Base-by-base conservation (phyloP, 1,139 yeast genomes). In the Candida sanyaensis region DNA sequence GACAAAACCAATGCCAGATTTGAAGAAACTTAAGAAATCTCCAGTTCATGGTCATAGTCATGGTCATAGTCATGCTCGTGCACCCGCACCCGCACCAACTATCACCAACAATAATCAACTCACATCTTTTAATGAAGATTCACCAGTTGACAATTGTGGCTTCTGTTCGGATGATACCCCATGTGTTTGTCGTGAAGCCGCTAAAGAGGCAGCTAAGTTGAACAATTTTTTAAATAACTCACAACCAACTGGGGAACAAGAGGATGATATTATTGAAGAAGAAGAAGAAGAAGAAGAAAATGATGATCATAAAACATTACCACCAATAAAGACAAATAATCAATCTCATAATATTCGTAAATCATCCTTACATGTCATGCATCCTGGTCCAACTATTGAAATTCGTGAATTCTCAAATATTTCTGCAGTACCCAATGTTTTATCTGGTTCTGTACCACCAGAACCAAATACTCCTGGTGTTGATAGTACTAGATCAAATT, bases 161-260 rank as follows among this genome's bases (percentile, higher is more conserved):
- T 92, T 92, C 66, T 92, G 98, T 62, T 83, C 96, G 1, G 96
- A 88, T 57, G 96, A 86, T 54, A 85, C 96, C 0, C 95, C 96
- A 5, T 92, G 98, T 68, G 88, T 92, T 2, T 92, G 98, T 65
- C 81, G 93, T 30, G 97, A 86, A 60, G 88, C 92, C 7, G 91
- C 86, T 1, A 78, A 78, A 56, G 88, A 83, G 55, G 79, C 80
- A 1, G 80, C 78, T 1, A 56, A 66, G 34, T 58, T 75, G 43
- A 67, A 64, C 43, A 60, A 62, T 34, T 56, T 68, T 1, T 62
- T 73, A 41, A 58, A 61, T 13, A 55, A 57, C 12, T 39, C 32
- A 33, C n/a, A 31, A n/a, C 50, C 54, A 24, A 55, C 47, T 9
- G 53, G 51, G n/a, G 42, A 42, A 2, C 51, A 45, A 17, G 21